A percentile compares a stretch with the other conserved stretches of the same genome.
Conservation (phyloP, 768 basidiomycete species). For the Amanita polypyramis region DNA sequence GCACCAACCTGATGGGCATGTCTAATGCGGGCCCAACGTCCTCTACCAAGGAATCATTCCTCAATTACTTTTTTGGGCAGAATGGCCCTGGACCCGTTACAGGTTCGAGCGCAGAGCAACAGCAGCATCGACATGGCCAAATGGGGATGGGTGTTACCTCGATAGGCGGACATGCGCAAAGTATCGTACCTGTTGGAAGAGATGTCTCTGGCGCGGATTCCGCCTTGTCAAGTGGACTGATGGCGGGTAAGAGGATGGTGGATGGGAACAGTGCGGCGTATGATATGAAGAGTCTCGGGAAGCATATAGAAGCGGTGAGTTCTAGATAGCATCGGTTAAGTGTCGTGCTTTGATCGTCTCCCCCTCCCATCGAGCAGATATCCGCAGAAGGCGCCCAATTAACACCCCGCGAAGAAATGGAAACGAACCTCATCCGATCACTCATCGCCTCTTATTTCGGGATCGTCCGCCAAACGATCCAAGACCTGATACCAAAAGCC, state of each 20-base stretch:
- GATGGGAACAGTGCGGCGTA: constrained; percentile 80
- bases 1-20: not conserved
- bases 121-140: constrained; percentile 11
- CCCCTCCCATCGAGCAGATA: constrained; percentile 25
- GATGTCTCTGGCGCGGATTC: constrained; percentile 51
- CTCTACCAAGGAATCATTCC: constrained; percentile 80
- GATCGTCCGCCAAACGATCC: constrained; percentile 93
- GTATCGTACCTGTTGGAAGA: constrained; percentile 44
- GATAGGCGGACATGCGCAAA: constrained; percentile 11
- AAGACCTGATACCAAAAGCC: constrained; percentile 94
- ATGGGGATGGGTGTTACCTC: constrained; percentile 11
- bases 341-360: not conserved
- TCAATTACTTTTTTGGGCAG: constrained; percentile 97
- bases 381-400: constrained; percentile 53
- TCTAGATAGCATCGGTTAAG: not conserved
- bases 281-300: constrained; percentile 98
- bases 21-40: constrained; percentile 18
- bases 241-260: constrained; percentile 54
- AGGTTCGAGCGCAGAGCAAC: constrained; percentile 37
- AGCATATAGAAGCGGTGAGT: constrained; percentile 95
- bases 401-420: constrained; percentile 89
- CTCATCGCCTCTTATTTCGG: constrained; percentile 93
- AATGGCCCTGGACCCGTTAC: constrained; percentile 69
- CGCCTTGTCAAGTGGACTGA: constrained; percentile 43
- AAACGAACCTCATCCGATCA: constrained; percentile 87